A percentile compares a stretch with the other conserved stretches of the same genome.
Conservation (phyloP, 1,284 basidiomycete species). For the Meira nashicola region DNA sequence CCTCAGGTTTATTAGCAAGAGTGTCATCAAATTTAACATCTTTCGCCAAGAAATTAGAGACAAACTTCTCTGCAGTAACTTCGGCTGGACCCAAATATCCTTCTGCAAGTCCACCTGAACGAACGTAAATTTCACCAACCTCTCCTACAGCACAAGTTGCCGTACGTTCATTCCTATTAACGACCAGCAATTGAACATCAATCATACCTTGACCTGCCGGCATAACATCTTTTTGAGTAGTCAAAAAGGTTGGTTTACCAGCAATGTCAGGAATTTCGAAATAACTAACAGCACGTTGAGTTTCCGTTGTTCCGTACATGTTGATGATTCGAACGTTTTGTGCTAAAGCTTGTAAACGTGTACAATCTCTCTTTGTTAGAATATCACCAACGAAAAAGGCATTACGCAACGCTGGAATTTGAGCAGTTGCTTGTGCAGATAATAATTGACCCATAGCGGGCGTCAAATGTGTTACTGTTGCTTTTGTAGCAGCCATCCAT, state of each 20-base stretch:
- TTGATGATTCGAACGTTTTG: conserved; percentile 84
- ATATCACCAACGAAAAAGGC: conserved; percentile 99
- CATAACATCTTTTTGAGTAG: conserved; percentile 95
- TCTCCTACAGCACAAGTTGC: conserved; percentile 91
- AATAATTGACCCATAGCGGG: conserved; percentile 95
- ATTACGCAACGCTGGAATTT: conserved; percentile 78
- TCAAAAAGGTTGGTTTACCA: conserved; percentile 80
- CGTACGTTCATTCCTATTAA: conserved; percentile 84
- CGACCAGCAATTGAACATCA: conserved; percentile 93
- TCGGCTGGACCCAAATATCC: conserved; percentile 78
- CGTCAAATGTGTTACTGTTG: conserved; percentile 84
- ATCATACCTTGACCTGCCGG: conserved; percentile 97
- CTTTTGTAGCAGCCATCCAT: conserved; percentile 88
- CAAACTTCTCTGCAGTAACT: conserved; percentile 66
- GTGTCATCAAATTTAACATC: conserved; percentile 40
- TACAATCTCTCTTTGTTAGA: conserved; percentile 95
- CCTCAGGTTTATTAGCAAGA: conserved; percentile 39
- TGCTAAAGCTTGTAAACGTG: conserved; percentile 87
- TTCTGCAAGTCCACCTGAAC: conserved; percentile 90
- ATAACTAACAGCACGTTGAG: conserved; percentile 96
- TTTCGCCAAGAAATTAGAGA: conserved; percentile 49
- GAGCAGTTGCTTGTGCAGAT: conserved; percentile 84
- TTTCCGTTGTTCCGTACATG: conserved; percentile 99
- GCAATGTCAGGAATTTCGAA: conserved; percentile 85
- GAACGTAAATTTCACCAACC: conserved; percentile 97